Evolutionary conservation across 495 filamentous ascomycete genomes (phyloP).

Genomic region (Hypoxylon lenormandii): DNA sequence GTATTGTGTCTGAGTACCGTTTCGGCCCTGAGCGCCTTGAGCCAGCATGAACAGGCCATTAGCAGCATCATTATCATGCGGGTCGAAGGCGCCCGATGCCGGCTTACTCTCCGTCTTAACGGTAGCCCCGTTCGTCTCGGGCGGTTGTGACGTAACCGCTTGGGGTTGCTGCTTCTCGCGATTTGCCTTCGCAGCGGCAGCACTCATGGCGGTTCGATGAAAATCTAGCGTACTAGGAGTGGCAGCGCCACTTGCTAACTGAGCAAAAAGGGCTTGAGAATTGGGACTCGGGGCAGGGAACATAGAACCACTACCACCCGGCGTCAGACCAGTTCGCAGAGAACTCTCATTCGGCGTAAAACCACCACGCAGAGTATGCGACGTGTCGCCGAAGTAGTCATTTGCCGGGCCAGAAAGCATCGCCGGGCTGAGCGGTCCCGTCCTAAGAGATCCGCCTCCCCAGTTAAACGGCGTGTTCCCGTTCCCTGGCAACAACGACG

Average conservation of each 20-base stretch:
- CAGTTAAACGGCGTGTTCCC: conserved; percentile 78
- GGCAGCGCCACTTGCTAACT: conserved; percentile 80
- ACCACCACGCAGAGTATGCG: conserved; percentile 77
- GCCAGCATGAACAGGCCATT: conserved; percentile 94
- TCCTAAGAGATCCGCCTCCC: conserved; percentile 83
- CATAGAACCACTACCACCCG: conserved; percentile 96
- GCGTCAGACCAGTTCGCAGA: conserved; percentile 88
- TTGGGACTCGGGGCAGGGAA: conserved; percentile 93
- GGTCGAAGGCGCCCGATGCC: conserved; percentile 73
- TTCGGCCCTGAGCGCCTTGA: conserved; percentile 76
- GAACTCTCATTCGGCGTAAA: conserved; percentile 99
- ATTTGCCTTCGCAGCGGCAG: conserved; percentile 71
- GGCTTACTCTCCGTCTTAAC: conserved; percentile 61
- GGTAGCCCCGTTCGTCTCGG: conserved; percentile 58
- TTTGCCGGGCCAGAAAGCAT: conserved; percentile 91
- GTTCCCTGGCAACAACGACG: conserved; percentile 77
- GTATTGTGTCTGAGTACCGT: conserved; percentile 69
- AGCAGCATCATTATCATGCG: conserved; percentile 93
- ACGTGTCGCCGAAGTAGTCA: conserved; percentile 79
- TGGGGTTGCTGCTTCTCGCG: conserved; percentile 60
- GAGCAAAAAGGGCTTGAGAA: conserved; percentile 80
- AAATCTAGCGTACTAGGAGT: conserved; percentile 94
- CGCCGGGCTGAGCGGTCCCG: conserved; percentile 93
- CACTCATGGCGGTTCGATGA: conserved; percentile 88
- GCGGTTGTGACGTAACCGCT: conserved; percentile 61